A percentile compares a stretch with the other conserved stretches of the same genome.
Evolutionary conservation across 169 alveolate genomes (phyloP).

Genomic region (Eimeria brunetti): DNA sequence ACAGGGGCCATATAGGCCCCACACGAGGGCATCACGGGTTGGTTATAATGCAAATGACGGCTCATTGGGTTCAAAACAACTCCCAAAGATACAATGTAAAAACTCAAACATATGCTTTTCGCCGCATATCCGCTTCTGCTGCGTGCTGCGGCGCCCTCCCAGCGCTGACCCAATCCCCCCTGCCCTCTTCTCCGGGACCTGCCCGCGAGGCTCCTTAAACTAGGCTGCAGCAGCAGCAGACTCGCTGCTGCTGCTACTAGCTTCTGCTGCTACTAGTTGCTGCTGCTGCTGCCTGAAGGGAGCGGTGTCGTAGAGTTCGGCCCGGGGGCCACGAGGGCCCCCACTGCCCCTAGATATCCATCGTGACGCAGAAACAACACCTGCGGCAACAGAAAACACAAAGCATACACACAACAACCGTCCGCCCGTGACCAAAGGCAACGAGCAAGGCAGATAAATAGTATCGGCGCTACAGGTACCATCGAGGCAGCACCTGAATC

Average conservation of each 20-base stretch:
- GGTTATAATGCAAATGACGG: neutral
- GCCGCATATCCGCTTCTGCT: neutral
- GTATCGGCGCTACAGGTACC: neutral
- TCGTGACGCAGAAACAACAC: slow-evolving; percentile 89
- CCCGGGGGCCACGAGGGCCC: slow-evolving; percentile 88
- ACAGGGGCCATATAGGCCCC: neutral
- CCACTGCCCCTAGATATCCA: slow-evolving; percentile 95
- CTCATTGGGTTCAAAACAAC: neutral
- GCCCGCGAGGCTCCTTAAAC: neutral
- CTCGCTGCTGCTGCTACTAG: neutral
- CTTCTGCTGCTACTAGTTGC: neutral
- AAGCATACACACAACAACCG: neutral
- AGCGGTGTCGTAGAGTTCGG: neutral
- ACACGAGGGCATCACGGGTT: neutral
- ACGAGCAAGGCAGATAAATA: neutral
- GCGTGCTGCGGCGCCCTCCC: neutral
- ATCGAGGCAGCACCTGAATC: neutral
- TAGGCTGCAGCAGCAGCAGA: neutral
- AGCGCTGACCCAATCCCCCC: neutral
- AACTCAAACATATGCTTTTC: neutral
- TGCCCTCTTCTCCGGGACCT: neutral
- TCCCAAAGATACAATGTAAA: neutral
- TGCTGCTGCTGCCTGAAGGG: neutral
- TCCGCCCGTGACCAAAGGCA: neutral
- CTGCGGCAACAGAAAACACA: slow-evolving; percentile 43